A percentile compares a stretch with the other conserved stretches of the same genome.
Conservation (phyloP, 2,329 filamentous ascomycete genomes). For the Clarireedia homoeocarpa region DNA sequence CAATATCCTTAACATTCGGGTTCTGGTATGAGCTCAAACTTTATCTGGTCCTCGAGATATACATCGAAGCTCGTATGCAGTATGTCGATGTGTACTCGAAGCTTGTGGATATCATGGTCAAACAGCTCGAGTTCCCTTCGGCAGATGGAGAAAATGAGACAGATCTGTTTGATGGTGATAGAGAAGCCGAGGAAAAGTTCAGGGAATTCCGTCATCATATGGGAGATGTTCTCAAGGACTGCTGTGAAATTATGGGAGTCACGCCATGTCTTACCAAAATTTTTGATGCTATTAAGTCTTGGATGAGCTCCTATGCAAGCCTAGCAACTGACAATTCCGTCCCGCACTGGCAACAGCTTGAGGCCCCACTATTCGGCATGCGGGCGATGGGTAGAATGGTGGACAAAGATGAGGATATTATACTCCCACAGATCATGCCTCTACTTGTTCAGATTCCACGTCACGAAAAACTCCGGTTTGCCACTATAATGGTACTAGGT, state of each 20-base stretch:
- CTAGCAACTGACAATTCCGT: slow-evolving; percentile 68
- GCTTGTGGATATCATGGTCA: slow-evolving; percentile 87
- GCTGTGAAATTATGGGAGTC: slow-evolving; percentile 91
- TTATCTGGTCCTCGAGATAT: slow-evolving; percentile 84
- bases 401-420: slow-evolving; percentile 74
- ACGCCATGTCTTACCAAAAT: slow-evolving; percentile 87
- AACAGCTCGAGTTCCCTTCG: slow-evolving; percentile 78
- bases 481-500: slow-evolving; percentile 94
- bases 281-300: slow-evolving; percentile 74
- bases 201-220: slow-evolving; percentile 93
- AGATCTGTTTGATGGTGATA: slow-evolving; percentile 91
- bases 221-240: slow-evolving; percentile 96
- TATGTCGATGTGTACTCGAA: slow-evolving; percentile 78
- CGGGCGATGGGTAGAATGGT: slow-evolving; percentile 97
- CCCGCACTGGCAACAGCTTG: slow-evolving; percentile 92
- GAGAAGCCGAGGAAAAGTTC: slow-evolving; percentile 94
- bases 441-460: slow-evolving; percentile 88
- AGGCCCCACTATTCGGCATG: slow-evolving; percentile 91
- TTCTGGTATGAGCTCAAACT: slow-evolving; percentile 99
- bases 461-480: slow-evolving; percentile 97
- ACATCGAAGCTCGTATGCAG: slow-evolving; percentile 70
- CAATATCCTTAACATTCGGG: slow-evolving; percentile 86
- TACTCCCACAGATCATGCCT: slow-evolving; percentile 87
- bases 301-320: slow-evolving; percentile 76
- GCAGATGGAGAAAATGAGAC: slow-evolving; percentile 59